Conservation (phyloP, 768 basidiomycete species). For the Trametes villosa region DNA sequence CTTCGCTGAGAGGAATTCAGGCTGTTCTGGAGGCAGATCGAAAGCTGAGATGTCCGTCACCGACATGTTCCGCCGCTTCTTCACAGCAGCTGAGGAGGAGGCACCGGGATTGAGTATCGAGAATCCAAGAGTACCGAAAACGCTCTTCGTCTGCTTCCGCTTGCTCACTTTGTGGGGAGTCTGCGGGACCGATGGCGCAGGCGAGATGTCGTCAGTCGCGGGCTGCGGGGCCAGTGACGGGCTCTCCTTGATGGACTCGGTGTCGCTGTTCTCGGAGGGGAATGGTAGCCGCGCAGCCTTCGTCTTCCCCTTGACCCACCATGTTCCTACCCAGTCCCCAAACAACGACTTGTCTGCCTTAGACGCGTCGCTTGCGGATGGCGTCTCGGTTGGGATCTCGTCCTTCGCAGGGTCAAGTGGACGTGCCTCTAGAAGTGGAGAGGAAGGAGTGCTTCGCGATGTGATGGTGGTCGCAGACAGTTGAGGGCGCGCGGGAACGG, state of each 20-base stretch:
- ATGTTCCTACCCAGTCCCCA: slow-evolving; percentile 80
- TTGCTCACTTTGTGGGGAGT: slow-evolving; percentile 22
- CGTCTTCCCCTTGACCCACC: slow-evolving; percentile 61
- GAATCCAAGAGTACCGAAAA: slow-evolving; percentile 74
- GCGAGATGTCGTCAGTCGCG: slow-evolving; percentile 11
- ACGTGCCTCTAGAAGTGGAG: slow-evolving; percentile 1
- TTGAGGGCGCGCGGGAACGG: slow-evolving; percentile 6
- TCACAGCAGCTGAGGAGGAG: slow-evolving; percentile 23
- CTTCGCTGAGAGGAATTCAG: not conserved
- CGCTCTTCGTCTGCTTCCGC: slow-evolving; percentile 59
- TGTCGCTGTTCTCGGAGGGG: not conserved
- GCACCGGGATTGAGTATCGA: slow-evolving; percentile 62
- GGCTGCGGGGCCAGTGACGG: not conserved
- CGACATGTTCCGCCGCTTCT: slow-evolving; percentile 29
- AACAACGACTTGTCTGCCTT: slow-evolving; percentile 45
- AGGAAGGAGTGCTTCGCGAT: slow-evolving; percentile 3
- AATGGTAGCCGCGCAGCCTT: slow-evolving; percentile 9
- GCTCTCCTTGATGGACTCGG: slow-evolving; percentile 16
- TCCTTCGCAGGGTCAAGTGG: not conserved
- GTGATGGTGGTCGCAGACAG: slow-evolving; percentile 13
- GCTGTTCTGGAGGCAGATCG: slow-evolving; percentile 1
- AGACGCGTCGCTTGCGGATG: not conserved
- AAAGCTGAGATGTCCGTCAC: slow-evolving; percentile 24
- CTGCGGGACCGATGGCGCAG: slow-evolving; percentile 19
- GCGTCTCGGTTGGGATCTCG: not conserved